Percentiles rank a stretch among this genome's conserved stretches.
Evolutionary conservation across 805 yeast species (phyloP).

Genomic region (Kodamaea nitidulidarum): DNA sequence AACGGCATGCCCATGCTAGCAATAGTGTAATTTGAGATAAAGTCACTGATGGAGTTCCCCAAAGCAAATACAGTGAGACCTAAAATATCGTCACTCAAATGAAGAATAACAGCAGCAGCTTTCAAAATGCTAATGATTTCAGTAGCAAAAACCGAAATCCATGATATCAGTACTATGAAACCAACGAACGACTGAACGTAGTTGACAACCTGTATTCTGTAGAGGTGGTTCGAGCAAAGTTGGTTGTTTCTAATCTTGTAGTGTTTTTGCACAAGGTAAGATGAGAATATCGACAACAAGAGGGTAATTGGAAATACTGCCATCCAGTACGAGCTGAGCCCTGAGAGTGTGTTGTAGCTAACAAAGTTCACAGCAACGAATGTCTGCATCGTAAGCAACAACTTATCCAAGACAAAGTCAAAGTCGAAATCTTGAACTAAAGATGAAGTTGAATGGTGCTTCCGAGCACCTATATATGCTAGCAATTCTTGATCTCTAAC

Average conservation of each 20-base stretch:
- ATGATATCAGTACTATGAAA: constrained; percentile 59
- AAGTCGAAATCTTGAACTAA: constrained; percentile 6
- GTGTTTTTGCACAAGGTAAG: constrained; percentile 7
- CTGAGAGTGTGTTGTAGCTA: constrained; percentile 13
- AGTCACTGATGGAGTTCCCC: constrained; percentile 90
- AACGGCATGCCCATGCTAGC: constrained; percentile 78
- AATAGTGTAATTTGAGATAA: constrained; percentile 76
- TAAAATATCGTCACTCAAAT: constrained; percentile 70
- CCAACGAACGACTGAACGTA: constrained; percentile 46
- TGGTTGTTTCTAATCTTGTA: constrained; percentile 7
- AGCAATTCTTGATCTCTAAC: constrained; percentile 22
- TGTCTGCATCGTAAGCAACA: constrained; percentile 26
- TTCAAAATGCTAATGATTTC: constrained; percentile 65
- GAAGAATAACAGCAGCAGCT: constrained; percentile 53
- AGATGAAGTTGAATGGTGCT: neutral
- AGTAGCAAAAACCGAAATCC: constrained; percentile 67
- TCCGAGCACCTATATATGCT: constrained; percentile 2
- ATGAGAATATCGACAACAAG: constrained; percentile 6
- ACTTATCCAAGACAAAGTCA: constrained; percentile 18
- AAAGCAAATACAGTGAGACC: constrained; percentile 88
- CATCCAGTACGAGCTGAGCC: constrained; percentile 10
- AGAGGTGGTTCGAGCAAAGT: constrained; percentile 6
- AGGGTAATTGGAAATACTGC: constrained; percentile 13
- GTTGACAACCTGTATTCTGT: constrained; percentile 14
- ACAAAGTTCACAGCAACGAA: constrained; percentile 26